A percentile compares a stretch with the other conserved stretches of the same genome.
Conservation (phyloP, 805 yeast species). For the Candida nitratophila region DNA sequence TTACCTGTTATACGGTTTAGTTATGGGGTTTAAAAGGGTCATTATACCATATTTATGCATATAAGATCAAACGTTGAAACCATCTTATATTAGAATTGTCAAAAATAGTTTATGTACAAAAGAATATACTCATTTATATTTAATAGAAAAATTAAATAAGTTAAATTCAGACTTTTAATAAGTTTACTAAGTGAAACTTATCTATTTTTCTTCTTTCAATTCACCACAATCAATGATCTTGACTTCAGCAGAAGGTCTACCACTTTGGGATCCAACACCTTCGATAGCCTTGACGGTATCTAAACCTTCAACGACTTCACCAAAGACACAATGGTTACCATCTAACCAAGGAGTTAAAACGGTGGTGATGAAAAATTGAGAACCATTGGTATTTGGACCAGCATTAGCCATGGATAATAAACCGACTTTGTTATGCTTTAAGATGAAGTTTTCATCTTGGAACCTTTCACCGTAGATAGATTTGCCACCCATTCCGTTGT, state of each 20-base stretch:
- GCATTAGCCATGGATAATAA: conserved; percentile 96
- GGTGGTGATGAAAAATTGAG: conserved; percentile 95
- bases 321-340: conserved; percentile 93
- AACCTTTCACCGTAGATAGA: conserved; percentile 76
- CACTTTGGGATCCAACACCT: conserved; percentile 43
- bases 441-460: conserved; percentile 68
- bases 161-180: no score
- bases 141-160: no score
- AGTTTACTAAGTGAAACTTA: no score
- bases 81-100: no score
- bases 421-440: conserved; percentile 71
- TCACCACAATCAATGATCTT: conserved; percentile 53
- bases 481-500: conserved; percentile 90
- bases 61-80: no score
- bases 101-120: no score
- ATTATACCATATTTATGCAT: no score
- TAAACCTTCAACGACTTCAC: conserved; percentile 80
- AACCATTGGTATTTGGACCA: conserved; percentile 97
- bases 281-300: conserved; percentile 85
- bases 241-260: conserved; percentile 40
- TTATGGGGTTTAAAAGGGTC: no score
- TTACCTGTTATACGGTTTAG: no score
- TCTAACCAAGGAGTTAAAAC: conserved; percentile 84
- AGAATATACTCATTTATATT: no score
- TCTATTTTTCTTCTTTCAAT: conserved; percentile 22